Percentiles rank a stretch among this genome's conserved stretches.
Conservation (phyloP, 148 eudicot genomes). For the Rhododendron griersonianum region DNA sequence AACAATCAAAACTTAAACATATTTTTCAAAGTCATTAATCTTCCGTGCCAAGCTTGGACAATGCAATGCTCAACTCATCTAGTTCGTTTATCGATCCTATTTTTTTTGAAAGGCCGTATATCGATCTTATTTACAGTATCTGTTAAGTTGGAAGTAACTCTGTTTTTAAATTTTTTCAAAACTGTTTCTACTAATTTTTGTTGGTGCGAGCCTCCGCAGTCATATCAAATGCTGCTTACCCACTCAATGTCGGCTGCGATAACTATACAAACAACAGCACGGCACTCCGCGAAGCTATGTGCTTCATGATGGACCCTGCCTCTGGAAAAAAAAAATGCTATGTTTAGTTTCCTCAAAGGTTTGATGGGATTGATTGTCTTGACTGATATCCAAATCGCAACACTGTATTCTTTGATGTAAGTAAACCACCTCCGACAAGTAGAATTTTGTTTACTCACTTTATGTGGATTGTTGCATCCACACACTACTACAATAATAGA, state of each 20-base stretch:
- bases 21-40: too few species aligned
- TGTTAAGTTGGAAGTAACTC: background rate
- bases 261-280: conserved; percentile 93
- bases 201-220: conserved; percentile 89
- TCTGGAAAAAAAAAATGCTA: conserved; percentile 95
- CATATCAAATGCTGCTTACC: conserved; percentile 87
- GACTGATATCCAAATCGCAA: conserved; percentile 92
- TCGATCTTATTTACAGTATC: too few species aligned
- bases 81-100: background rate
- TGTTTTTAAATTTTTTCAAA: background rate
- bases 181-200: background rate
- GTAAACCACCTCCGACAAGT: conserved; percentile 12
- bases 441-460: too few species aligned
- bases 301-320: conserved; percentile 98
- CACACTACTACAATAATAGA: too few species aligned
- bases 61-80: too few species aligned
- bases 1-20: too few species aligned
- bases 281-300: conserved; percentile 95
- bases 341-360: conserved; percentile 94
- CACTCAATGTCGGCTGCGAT: conserved; percentile 93
- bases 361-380: conserved; percentile 93
- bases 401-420: conserved; percentile 93
- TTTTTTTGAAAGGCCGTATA: too few species aligned
- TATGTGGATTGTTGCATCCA: too few species aligned
- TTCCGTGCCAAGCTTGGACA: too few species aligned